A percentile compares a stretch with the other conserved stretches of the same genome.
These are phyloP conservation scores for Neoascochyta sp. DNA, from an alignment of 2,329 filamentous ascomycete species.

Conservation along the genomic window DNA sequence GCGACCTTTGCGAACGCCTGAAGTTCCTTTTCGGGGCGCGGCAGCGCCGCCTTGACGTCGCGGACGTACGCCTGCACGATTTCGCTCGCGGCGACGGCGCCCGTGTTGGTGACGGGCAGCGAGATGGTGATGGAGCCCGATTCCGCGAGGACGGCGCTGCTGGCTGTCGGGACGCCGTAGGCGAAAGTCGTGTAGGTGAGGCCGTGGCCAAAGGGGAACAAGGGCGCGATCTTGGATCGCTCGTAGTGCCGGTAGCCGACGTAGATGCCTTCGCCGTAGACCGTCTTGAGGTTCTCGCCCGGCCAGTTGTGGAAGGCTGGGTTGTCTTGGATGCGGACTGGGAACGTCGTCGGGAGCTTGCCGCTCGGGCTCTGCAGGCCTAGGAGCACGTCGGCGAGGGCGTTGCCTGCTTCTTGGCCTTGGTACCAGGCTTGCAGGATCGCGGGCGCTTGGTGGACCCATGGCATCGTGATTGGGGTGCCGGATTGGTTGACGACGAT, in stretches of 20 bases:
- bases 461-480: constrained; percentile 68
- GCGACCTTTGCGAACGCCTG: constrained; percentile 58
- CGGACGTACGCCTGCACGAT: constrained; percentile 66
- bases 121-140: constrained; percentile 45
- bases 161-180: constrained; percentile 57
- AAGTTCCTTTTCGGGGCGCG: constrained; percentile 66
- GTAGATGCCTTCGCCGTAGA: constrained; percentile 70
- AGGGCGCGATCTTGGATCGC: constrained; percentile 53
- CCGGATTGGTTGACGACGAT: constrained; percentile 73
- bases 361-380: constrained; percentile 70
- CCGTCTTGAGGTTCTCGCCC: constrained; percentile 63
- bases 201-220: constrained; percentile 75
- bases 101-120: constrained; percentile 55
- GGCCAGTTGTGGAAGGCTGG: constrained; percentile 72
- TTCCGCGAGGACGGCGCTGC: constrained; percentile 48
- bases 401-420: constrained; percentile 81
- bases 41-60: constrained; percentile 61
- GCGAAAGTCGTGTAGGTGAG: constrained; percentile 72
- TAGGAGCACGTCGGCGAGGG: constrained; percentile 73
- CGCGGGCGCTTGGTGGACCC: constrained; percentile 61
- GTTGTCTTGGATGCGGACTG: constrained; percentile 56
- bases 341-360: constrained; percentile 71
- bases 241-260: constrained; percentile 74
- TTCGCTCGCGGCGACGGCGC: constrained; percentile 56
- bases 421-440: constrained; percentile 79